phyloP scores from a whole-genome alignment of 179 eudicot species.

The Silene vulgaris region DNA sequence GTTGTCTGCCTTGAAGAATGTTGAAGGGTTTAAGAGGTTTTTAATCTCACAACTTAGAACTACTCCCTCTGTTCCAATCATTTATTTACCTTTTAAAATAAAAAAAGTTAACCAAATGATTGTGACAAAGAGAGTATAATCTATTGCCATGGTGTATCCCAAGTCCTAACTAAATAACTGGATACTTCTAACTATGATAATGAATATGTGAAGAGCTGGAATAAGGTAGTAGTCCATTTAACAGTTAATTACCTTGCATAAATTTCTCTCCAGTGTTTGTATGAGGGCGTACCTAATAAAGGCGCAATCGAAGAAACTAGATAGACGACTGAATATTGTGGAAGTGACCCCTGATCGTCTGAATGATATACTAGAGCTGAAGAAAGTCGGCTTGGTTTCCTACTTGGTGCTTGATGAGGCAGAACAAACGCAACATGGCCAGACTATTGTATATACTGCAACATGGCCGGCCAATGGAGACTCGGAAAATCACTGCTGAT shows the following conservation, averaged over 20 bases:
- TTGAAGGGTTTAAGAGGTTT: too few species aligned
- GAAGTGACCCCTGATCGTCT: constrained; percentile 97
- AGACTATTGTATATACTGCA: constrained; percentile 93
- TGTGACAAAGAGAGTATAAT: too few species aligned
- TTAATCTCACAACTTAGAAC: too few species aligned
- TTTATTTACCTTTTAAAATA: too few species aligned
- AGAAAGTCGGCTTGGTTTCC: constrained; percentile 68
- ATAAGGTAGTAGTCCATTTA: neutral
- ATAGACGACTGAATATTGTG: constrained; percentile 76
- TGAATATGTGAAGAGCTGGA: neutral
- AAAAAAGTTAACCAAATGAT: too few species aligned
- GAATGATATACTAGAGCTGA: constrained; percentile 88
- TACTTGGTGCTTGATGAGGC: constrained; percentile 96
- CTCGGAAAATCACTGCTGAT: constrained; percentile 87
- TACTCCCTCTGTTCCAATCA: too few species aligned
- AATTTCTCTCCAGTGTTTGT: constrained; percentile 58
- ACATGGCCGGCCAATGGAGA: constrained; percentile 99
- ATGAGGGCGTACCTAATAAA: constrained; percentile 98
- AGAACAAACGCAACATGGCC: constrained; percentile 99
- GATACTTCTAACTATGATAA: neutral
- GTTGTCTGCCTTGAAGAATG: too few species aligned
- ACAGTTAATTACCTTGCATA: neutral
- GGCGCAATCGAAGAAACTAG: constrained; percentile 66
- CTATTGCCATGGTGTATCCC: too few species aligned
- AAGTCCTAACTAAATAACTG: neutral